phyloP scores from a whole-genome alignment of 176 grass and related monocot genomes.

The Poa annua region DNA sequence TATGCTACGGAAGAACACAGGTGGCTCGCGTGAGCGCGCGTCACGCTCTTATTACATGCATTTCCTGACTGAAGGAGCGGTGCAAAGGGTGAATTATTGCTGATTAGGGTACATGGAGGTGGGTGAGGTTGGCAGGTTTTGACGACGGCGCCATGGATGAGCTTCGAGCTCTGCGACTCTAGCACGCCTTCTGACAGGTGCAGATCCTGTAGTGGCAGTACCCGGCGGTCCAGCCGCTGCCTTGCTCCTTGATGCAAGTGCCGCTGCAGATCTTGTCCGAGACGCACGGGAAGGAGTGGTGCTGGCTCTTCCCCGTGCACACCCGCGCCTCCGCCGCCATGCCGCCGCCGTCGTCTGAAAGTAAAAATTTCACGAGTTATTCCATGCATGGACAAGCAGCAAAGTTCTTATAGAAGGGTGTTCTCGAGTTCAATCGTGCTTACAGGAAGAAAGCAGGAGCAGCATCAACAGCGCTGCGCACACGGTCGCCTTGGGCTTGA shows the following conservation, averaged over 20 bases:
- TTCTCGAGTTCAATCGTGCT: neutral
- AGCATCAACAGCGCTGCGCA: slow-evolving; percentile 38
- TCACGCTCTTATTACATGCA: slow-evolving; percentile 23
- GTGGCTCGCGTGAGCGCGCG: neutral
- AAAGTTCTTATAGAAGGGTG: neutral
- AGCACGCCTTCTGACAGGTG: slow-evolving; percentile 47
- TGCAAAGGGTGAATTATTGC: neutral
- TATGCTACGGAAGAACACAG: neutral
- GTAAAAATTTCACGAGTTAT: neutral
- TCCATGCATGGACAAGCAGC: neutral
- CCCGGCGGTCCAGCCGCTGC: slow-evolving; percentile 33
- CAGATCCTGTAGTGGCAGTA: slow-evolving; percentile 30
- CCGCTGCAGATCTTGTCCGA: slow-evolving; percentile 29
- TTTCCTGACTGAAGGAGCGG: neutral
- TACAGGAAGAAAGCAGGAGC: slow-evolving; percentile 30
- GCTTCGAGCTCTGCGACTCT: neutral
- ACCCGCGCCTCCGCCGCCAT: slow-evolving; percentile 36
- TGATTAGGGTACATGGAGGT: neutral
- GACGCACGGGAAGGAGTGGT: slow-evolving; percentile 35
- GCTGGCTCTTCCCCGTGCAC: slow-evolving; percentile 51
- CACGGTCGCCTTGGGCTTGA: slow-evolving; percentile 5
- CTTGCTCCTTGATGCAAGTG: slow-evolving; percentile 18
- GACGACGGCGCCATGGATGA: neutral
- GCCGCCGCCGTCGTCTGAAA: slow-evolving; percentile 2
- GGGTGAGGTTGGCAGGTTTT: neutral